phyloP scores from a whole-genome alignment of 1,284 basidiomycete genomes.

The Tremellales sp. region DNA sequence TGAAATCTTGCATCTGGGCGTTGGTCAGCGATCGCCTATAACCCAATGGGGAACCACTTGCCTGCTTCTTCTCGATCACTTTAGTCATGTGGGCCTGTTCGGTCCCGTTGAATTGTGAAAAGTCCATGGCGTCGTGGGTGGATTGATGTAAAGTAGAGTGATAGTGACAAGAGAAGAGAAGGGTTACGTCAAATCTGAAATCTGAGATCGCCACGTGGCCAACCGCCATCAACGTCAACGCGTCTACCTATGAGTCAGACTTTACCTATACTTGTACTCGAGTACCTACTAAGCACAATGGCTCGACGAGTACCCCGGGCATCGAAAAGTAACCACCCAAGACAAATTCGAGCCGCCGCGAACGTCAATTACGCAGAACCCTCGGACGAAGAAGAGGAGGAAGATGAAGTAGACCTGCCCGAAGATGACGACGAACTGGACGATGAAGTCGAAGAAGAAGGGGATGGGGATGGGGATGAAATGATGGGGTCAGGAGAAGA shows the following conservation, averaged over 20 bases:
- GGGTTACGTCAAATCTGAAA: not conserved
- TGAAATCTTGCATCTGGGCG: constrained; percentile 92
- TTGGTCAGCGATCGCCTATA: constrained; percentile 3
- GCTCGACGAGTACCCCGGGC: too few species aligned
- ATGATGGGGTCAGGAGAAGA: constrained; percentile 7
- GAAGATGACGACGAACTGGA: constrained; percentile 7
- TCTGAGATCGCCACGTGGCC: not conserved
- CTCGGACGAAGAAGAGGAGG: not conserved
- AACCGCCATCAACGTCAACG: not conserved
- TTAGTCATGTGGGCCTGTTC: constrained; percentile 86
- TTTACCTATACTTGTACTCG: too few species aligned
- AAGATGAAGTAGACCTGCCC: constrained; percentile 1
- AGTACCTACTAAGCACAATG: too few species aligned
- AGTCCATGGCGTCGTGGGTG: constrained; percentile 61
- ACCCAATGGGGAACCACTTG: constrained; percentile 39
- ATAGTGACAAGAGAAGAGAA: not conserved
- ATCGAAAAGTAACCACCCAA: too few species aligned
- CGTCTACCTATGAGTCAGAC: too few species aligned
- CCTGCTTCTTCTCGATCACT: constrained; percentile 91
- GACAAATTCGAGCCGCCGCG: too few species aligned
- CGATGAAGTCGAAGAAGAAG: constrained; percentile 6
- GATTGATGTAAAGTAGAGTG: not conserved
- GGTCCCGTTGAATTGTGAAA: constrained; percentile 73
- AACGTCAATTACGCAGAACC: too few species aligned
- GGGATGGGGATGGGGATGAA: constrained; percentile 2